Conservation (phyloP, 345 rosid genomes). For the Lepidium didymum region DNA sequence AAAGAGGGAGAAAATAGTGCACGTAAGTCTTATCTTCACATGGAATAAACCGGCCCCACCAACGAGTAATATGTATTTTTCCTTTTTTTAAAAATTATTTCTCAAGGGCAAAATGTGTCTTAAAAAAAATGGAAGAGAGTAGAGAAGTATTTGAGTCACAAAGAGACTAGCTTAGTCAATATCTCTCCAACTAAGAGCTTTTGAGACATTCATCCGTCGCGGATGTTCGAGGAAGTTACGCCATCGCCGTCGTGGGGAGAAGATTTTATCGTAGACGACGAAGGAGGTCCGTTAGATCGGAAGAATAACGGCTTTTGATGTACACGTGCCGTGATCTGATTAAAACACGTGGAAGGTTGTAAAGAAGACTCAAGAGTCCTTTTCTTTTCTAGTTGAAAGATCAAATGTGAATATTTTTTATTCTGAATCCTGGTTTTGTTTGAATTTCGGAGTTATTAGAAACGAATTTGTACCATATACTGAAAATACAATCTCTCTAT, state of each 20-base stretch:
- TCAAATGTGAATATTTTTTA: neutral
- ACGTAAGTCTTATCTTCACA: too few species aligned
- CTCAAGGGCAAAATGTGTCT: too few species aligned
- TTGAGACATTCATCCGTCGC: too few species aligned
- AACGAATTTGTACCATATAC: neutral
- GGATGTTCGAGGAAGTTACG: constrained; percentile 9
- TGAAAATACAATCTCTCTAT: neutral
- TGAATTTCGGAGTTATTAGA: neutral
- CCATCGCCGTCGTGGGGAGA: constrained; percentile 25
- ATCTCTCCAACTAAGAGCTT: too few species aligned
- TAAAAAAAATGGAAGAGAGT: too few species aligned
- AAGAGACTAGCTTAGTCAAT: too few species aligned
- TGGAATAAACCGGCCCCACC: too few species aligned
- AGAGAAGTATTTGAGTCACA: too few species aligned
- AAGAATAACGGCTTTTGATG: constrained; percentile 6
- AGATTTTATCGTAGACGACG: constrained; percentile 1
- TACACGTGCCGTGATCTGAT: constrained; percentile 1
- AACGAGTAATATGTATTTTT: too few species aligned
- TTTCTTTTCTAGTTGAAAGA: neutral
- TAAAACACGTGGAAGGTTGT: neutral
- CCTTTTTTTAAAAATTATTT: too few species aligned
- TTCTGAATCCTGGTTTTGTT: neutral
- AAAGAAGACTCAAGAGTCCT: neutral
- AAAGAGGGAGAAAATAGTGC: too few species aligned
- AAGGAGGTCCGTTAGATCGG: constrained; percentile 25